Percentiles rank a stretch among this genome's conserved stretches.
These are phyloP conservation scores for Pythium brassicae DNA, from an alignment of 352 stramenopile species.

Conservation along the genomic window DNA sequence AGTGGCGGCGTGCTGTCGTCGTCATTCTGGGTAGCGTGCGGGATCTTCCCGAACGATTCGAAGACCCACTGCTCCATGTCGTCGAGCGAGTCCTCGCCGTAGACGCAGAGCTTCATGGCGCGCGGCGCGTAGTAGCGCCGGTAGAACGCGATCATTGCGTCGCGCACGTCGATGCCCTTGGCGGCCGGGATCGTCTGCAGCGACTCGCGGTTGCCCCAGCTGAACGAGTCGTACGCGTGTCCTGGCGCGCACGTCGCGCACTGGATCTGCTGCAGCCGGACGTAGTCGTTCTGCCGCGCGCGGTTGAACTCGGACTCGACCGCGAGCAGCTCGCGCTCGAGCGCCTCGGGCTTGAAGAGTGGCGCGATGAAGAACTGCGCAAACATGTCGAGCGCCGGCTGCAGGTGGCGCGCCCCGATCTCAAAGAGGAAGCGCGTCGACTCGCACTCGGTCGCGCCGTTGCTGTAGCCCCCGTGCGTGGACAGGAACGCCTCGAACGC, in stretches of 20 bases:
- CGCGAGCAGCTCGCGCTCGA: conserved; percentile 68
- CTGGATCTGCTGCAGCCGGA: conserved; percentile 69
- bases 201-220: conserved; percentile 71
- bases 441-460: conserved; percentile 90
- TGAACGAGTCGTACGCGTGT: conserved; percentile 73
- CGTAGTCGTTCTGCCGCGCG: conserved; percentile 52
- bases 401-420: conserved; percentile 44
- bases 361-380: conserved; percentile 90
- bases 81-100: conserved; percentile 55
- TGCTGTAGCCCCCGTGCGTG: conserved; percentile 84
- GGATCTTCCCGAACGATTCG: conserved; percentile 46
- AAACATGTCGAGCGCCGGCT: conserved; percentile 84
- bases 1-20: background rate
- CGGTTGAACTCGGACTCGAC: conserved; percentile 87
- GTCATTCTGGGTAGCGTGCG: background rate
- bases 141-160: conserved; percentile 57
- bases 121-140: conserved; percentile 46
- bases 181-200: conserved; percentile 33
- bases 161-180: conserved; percentile 41
- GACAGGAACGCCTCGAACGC: conserved; percentile 87
- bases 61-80: conserved; percentile 48
- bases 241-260: conserved; percentile 39
- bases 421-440: conserved; percentile 91
- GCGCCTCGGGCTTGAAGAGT: conserved; percentile 66
- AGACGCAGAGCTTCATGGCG: conserved; percentile 72